Percentiles rank a stretch among this genome's conserved stretches.
Evolutionary conservation across 768 basidiomycete species (phyloP).

Genomic region (Boletus sp.): DNA sequence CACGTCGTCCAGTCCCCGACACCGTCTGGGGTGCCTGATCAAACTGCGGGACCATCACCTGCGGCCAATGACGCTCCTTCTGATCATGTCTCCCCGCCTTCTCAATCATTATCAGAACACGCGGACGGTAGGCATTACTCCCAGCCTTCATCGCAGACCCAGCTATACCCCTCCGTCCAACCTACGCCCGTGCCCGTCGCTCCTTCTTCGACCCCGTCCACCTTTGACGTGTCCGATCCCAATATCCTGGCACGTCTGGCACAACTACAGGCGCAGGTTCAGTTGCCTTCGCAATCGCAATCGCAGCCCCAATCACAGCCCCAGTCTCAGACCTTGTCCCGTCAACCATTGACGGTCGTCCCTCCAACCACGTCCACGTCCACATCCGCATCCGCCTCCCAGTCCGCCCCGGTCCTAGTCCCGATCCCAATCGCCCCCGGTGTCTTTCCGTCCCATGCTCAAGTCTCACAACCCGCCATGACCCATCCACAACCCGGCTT

Average conservation of each 20-base stretch:
- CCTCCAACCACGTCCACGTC: background rate
- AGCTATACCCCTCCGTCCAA: background rate
- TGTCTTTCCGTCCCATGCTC: background rate
- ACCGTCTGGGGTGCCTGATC: conserved; percentile 14
- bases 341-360: conserved; percentile 1
- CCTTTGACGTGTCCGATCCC: conserved; percentile 26
- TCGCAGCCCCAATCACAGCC: background rate
- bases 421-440: background rate
- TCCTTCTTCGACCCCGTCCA: background rate
- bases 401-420: background rate
- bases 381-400: background rate
- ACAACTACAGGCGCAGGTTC: conserved; percentile 25
- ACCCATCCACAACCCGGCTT: conserved; percentile 14
- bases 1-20: conserved; percentile 10
- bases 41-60: conserved; percentile 10
- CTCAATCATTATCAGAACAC: conserved; percentile 6
- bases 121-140: conserved; percentile 1
- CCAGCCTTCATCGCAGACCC: conserved; percentile 2
- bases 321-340: background rate
- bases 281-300: conserved; percentile 3
- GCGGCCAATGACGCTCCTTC: background rate
- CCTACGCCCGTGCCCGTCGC: background rate
- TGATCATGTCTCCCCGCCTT: conserved; percentile 3
- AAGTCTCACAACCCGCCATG: background rate
- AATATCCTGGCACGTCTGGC: conserved; percentile 22